phyloP scores from a whole-genome alignment of 768 basidiomycete genomes.

The Lactarius hatsudake region DNA sequence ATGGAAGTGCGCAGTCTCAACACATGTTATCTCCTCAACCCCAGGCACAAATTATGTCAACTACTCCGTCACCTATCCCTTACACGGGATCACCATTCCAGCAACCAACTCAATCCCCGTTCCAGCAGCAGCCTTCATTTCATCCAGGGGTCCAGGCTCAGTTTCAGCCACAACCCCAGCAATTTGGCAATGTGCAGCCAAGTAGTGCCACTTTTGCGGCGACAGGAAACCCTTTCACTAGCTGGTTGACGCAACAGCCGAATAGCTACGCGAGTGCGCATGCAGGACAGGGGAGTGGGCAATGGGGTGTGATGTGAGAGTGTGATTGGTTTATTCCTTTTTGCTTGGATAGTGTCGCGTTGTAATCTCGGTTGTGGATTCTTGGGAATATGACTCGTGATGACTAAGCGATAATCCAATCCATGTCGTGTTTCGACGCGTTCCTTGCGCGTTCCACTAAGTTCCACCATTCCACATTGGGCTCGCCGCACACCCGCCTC shows the following conservation, averaged over 20 bases:
- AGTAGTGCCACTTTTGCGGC: background rate
- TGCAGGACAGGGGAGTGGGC: slow-evolving; percentile 22
- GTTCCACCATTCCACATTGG: background rate
- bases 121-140: slow-evolving; percentile 18
- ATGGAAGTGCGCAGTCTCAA: slow-evolving; percentile 34
- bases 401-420: slow-evolving; percentile 13
- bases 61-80: slow-evolving; percentile 21
- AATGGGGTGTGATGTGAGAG: slow-evolving; percentile 19
- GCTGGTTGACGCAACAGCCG: slow-evolving; percentile 30
- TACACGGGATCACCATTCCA: slow-evolving; percentile 28
- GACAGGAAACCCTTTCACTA: slow-evolving; percentile 30
- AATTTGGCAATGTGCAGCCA: slow-evolving; percentile 21
- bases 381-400: background rate
- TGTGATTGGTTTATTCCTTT: background rate
- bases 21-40: slow-evolving; percentile 33
- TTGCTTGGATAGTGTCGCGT: background rate
- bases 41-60: slow-evolving; percentile 26
- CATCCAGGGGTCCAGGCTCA: slow-evolving; percentile 14
- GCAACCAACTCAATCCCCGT: slow-evolving; percentile 23
- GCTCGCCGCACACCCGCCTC: background rate
- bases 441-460: too few species aligned
- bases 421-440: background rate
- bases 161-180: slow-evolving; percentile 14
- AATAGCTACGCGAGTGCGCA: slow-evolving; percentile 12
- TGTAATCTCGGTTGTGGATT: background rate